Evolutionary conservation across 2,329 filamentous ascomycete species (phyloP).

Genomic region (Diaporthe australafricana): DNA sequence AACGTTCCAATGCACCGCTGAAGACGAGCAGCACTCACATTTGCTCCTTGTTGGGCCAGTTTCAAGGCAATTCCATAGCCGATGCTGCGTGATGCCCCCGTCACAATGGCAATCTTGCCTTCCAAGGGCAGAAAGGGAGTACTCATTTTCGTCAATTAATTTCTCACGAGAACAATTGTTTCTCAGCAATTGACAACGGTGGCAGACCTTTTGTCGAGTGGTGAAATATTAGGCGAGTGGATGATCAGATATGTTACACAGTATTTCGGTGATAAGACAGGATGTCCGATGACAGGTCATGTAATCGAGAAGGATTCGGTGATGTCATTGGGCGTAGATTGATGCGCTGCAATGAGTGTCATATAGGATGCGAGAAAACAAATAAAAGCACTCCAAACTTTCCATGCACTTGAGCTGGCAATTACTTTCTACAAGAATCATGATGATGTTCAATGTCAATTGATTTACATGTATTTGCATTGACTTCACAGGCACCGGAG

Average conservation of each 20-base stretch:
- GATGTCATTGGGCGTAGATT: conserved; percentile 14
- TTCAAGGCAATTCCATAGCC: conserved; percentile 51
- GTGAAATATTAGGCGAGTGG: too few relatives aligned
- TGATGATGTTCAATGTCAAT: too few relatives aligned
- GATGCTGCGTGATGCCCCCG: conserved; percentile 45
- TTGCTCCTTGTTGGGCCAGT: conserved; percentile 49
- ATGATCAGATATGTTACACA: too few relatives aligned
- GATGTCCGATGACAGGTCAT: not conserved
- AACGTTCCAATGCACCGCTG: not conserved
- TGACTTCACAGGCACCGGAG: too few relatives aligned
- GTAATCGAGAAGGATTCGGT: not conserved
- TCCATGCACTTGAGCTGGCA: too few relatives aligned
- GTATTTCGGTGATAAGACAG: too few relatives aligned
- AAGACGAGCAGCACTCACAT: conserved; percentile 35
- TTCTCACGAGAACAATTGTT: not conserved
- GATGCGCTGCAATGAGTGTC: too few relatives aligned
- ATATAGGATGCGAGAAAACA: too few relatives aligned
- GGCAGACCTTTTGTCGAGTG: too few relatives aligned
- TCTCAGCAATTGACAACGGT: not conserved
- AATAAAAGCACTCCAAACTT: too few relatives aligned
- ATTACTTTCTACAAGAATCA: too few relatives aligned
- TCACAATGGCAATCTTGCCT: conserved; percentile 56
- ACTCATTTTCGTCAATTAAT: not conserved
- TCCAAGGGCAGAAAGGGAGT: conserved; percentile 39
- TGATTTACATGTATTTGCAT: too few relatives aligned